Percentiles rank a stretch among this genome's conserved stretches.
phyloP scores from a whole-genome alignment of 352 stramenopile genomes.

The Pythium insidiosum region DNA sequence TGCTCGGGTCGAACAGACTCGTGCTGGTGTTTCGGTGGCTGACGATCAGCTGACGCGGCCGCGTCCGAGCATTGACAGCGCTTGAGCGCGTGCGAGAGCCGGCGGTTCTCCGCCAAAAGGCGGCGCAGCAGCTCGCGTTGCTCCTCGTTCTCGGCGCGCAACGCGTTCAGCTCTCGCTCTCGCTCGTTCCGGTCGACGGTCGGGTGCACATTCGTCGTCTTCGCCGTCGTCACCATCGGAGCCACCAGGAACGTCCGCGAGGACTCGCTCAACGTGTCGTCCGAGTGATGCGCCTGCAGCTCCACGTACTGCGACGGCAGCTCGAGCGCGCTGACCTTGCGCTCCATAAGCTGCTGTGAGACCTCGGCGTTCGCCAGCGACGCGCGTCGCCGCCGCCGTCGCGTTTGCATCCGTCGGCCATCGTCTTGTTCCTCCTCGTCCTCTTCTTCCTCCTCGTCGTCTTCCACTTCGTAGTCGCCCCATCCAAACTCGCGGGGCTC shows the following conservation, averaged over 20 bases:
- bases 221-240: too few species aligned
- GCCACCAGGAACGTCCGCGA: neutral
- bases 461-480: neutral
- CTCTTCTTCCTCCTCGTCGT: neutral
- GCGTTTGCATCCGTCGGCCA: neutral
- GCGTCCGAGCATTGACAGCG: too few species aligned
- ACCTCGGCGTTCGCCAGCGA: constrained; percentile 7
- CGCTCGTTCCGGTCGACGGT: neutral
- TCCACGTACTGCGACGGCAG: too few species aligned
- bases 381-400: too few species aligned
- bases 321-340: constrained; percentile 7
- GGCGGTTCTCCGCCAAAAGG: constrained; percentile 9
- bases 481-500: neutral
- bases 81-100: too few species aligned
- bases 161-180: neutral
- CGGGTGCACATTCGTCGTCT: too few species aligned
- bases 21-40: neutral
- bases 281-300: too few species aligned
- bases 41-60: neutral
- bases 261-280: too few species aligned
- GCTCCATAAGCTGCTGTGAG: constrained; percentile 11
- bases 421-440: neutral
- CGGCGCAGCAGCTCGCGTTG: constrained; percentile 8
- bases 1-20: neutral
- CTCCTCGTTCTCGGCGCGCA: constrained; percentile 10